Percentiles rank a stretch among this genome's conserved stretches.
These are phyloP conservation scores for Pilasporangium apinafurcum DNA, from an alignment of 352 stramenopile species.

Conservation along the genomic window DNA sequence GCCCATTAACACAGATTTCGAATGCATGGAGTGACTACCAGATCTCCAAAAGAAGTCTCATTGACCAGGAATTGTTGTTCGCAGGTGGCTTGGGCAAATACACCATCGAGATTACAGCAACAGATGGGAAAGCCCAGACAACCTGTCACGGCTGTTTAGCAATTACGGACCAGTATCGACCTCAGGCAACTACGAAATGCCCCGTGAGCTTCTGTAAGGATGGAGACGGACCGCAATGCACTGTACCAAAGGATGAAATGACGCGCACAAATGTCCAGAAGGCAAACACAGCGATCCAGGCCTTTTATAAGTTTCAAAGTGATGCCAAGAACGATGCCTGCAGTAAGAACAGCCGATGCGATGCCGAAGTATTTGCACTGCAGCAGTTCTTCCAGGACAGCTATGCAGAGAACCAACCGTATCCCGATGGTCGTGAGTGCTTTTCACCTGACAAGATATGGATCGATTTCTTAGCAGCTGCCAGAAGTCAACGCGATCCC, in stretches of 20 bases:
- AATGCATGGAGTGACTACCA: slow-evolving; percentile 63
- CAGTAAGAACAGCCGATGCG: slow-evolving; percentile 16
- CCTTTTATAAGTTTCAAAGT: slow-evolving; percentile 35
- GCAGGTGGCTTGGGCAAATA: slow-evolving; percentile 56
- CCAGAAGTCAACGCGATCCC: not conserved
- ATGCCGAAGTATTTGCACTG: slow-evolving; percentile 10
- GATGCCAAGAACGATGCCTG: slow-evolving; percentile 50
- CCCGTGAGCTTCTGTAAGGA: slow-evolving; percentile 21
- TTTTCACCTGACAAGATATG: slow-evolving; percentile 5
- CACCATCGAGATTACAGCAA: slow-evolving; percentile 29
- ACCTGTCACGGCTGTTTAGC: slow-evolving; percentile 47
- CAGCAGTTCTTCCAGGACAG: slow-evolving; percentile 9
- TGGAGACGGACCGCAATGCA: too few species aligned
- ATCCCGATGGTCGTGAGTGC: not conserved
- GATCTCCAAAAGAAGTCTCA: slow-evolving; percentile 13
- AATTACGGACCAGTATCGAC: slow-evolving; percentile 51
- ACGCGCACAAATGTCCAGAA: slow-evolving; percentile 23
- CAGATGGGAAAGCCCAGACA: slow-evolving; percentile 31
- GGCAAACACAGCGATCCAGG: slow-evolving; percentile 8
- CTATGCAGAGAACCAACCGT: not conserved
- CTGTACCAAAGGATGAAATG: slow-evolving; percentile 20
- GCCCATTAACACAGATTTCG: too few species aligned
- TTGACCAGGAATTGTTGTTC: slow-evolving; percentile 42
- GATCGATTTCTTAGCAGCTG: slow-evolving; percentile 1
- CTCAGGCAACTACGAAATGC: slow-evolving; percentile 28